Evolutionary conservation across 805 yeast genomes (phyloP).

Genomic region (Saccharomycopsis guyanensis): DNA sequence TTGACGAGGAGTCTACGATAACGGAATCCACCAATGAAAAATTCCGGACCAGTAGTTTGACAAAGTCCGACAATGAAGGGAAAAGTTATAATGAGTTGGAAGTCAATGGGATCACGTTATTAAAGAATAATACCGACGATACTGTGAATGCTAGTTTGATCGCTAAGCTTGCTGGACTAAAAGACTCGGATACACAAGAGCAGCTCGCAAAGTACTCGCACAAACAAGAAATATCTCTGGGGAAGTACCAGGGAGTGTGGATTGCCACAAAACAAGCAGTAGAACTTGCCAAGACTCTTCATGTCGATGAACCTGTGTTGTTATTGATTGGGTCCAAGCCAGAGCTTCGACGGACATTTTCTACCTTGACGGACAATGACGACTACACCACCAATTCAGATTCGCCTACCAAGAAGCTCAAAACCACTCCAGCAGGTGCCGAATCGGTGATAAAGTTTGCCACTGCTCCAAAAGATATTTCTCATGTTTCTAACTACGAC

Average conservation of each 20-base stretch:
- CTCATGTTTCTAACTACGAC: conserved; percentile 29
- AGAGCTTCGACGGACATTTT: conserved; percentile 18
- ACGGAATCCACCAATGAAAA: neutral
- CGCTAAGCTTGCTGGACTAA: conserved; percentile 14
- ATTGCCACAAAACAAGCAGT: conserved; percentile 12
- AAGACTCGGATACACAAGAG: conserved; percentile 12
- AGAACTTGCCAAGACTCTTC: conserved; percentile 5
- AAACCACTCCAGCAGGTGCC: conserved; percentile 17
- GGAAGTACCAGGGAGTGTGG: conserved; percentile 20
- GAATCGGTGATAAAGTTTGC: conserved; percentile 6
- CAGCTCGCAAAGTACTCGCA: neutral
- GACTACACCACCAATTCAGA: conserved; percentile 23
- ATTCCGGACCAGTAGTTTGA: neutral
- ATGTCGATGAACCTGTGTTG: neutral
- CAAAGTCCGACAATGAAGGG: neutral
- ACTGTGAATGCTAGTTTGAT: conserved; percentile 13
- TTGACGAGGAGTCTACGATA: neutral
- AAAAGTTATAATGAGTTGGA: neutral
- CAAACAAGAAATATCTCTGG: neutral
- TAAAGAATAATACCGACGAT: conserved; percentile 18
- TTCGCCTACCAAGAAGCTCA: conserved; percentile 35
- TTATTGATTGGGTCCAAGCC: neutral
- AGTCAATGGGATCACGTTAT: conserved; percentile 7
- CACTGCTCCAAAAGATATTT: conserved; percentile 30
- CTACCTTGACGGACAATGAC: conserved; percentile 30